Percentiles rank a stretch among this genome's conserved stretches.
These are phyloP conservation scores for Mucor ambiguus DNA, from an alignment of 371 early-diverging fungal genomes.

Conservation along the genomic window DNA sequence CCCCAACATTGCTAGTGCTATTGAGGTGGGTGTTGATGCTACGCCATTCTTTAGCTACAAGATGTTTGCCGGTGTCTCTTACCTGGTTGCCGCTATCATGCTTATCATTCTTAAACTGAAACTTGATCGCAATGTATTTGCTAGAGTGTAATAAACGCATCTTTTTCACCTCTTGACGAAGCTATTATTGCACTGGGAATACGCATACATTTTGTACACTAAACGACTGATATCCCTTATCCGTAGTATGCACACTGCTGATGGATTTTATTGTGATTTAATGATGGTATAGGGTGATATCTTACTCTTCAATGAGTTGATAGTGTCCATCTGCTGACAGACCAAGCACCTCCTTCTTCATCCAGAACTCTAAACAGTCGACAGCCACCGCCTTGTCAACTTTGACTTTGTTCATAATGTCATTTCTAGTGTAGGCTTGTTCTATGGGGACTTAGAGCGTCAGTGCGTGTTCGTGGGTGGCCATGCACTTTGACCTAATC, in stretches of 20 bases:
- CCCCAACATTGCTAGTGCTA: slow-evolving; percentile 38
- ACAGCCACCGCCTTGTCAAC: slow-evolving; percentile 11
- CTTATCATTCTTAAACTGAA: slow-evolving; percentile 21
- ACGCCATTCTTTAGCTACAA: slow-evolving; percentile 37
- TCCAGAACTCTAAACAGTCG: slow-evolving; percentile 30
- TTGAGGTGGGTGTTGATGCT: slow-evolving; percentile 22
- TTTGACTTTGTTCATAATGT: slow-evolving; percentile 14
- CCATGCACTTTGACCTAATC: no score
- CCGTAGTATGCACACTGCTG: not conserved
- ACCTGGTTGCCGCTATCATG: slow-evolving; percentile 17
- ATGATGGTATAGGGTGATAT: not conserved
- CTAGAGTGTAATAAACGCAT: slow-evolving; percentile 21
- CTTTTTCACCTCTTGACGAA: no score
- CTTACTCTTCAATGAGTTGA: slow-evolving; percentile 20
- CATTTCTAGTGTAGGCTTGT: slow-evolving; percentile 13
- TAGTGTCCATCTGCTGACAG: slow-evolving; percentile 23
- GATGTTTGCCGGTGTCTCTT: slow-evolving; percentile 34
- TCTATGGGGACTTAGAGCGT: not conserved
- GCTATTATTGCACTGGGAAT: no score
- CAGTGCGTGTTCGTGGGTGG: not conserved
- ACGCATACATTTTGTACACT: no score
- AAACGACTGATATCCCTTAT: no score
- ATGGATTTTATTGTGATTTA: not conserved
- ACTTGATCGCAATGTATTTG: slow-evolving; percentile 20
- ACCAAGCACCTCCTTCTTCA: slow-evolving; percentile 17